A percentile compares a stretch with the other conserved stretches of the same genome.
These are phyloP conservation scores for Teratosphaeriaceae sp. DNA, from an alignment of 2,329 filamentous ascomycete species.

Conservation along the genomic window DNA sequence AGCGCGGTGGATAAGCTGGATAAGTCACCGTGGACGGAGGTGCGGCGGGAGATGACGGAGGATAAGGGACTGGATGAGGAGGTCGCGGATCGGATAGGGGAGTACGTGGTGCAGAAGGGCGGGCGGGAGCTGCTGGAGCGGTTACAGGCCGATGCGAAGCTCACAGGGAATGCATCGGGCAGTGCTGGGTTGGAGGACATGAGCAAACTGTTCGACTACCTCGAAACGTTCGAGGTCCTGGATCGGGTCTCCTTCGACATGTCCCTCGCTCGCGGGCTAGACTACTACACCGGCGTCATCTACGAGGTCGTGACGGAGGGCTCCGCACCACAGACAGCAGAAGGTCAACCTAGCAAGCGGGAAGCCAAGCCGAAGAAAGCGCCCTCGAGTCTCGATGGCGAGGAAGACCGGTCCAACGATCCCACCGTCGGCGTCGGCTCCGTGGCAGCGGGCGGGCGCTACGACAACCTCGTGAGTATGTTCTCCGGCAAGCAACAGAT, in stretches of 20 bases:
- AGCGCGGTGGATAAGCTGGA: conserved; percentile 95
- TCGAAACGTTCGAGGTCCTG: conserved; percentile 67
- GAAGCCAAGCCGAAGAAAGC: conserved; percentile 43
- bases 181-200: conserved; percentile 77
- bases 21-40: conserved; percentile 80
- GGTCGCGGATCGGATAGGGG: conserved; percentile 80
- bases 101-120: conserved; percentile 74
- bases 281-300: conserved; percentile 87
- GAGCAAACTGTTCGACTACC: conserved; percentile 71
- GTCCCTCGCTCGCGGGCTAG: conserved; percentile 81
- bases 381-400: conserved; percentile 27
- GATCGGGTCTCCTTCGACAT: conserved; percentile 82
- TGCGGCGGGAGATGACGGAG: conserved; percentile 86
- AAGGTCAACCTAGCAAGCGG: conserved; percentile 44
- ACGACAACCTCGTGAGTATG: conserved; percentile 92
- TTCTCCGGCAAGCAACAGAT: conserved; percentile 72
- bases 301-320: conserved; percentile 84
- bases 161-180: conserved; percentile 66
- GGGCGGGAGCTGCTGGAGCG: conserved; percentile 65
- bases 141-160: conserved; percentile 58
- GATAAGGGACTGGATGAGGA: conserved; percentile 74
- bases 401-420: conserved; percentile 68
- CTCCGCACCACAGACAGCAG: conserved; percentile 50
- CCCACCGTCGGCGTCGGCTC: conserved; percentile 79
- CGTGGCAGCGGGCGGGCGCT: conserved; percentile 82